A percentile compares a stretch with the other conserved stretches of the same genome.
Conservation (phyloP, 257 asterid genomes). For the Cruciata laevipes region DNA sequence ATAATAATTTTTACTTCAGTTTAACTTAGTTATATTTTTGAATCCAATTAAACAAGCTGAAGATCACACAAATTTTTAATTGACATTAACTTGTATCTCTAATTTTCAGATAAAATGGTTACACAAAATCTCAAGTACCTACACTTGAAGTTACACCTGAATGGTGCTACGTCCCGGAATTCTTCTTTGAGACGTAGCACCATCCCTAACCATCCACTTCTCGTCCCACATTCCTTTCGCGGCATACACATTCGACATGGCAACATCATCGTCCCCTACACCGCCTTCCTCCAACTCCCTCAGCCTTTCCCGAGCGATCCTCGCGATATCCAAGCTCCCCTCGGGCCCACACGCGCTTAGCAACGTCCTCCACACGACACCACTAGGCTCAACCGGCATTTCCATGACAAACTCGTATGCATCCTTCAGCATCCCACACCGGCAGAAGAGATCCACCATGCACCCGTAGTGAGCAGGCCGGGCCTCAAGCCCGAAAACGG, state of each 20-base stretch:
- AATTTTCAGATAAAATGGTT: no score
- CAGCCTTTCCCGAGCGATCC: neutral
- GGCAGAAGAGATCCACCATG: constrained; percentile 27
- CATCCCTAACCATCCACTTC: constrained; percentile 20
- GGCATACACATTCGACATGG: constrained; percentile 22
- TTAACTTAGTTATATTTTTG: no score
- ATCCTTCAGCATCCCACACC: constrained; percentile 25
- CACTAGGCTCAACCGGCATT: constrained; percentile 22
- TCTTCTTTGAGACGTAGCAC: constrained; percentile 16
- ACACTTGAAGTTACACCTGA: neutral
- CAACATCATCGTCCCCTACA: constrained; percentile 25
- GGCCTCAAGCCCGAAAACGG: constrained; percentile 22
- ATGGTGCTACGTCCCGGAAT: constrained; percentile 21
- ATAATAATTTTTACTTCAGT: no score
- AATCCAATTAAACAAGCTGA: no score
- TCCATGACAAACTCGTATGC: constrained; percentile 23
- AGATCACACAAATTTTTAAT: no score
- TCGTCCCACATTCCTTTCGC: constrained; percentile 30
- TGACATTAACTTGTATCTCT: no score
- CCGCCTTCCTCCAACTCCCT: constrained; percentile 6
- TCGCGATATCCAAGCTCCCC: constrained; percentile 4
- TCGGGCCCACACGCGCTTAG: constrained; percentile 14
- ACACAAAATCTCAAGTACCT: no score
- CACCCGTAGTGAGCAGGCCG: constrained; percentile 25
- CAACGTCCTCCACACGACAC: constrained; percentile 27